Base-by-base conservation (phyloP, 768 basidiomycete genomes). In the Crucibulum laeve region DNA sequence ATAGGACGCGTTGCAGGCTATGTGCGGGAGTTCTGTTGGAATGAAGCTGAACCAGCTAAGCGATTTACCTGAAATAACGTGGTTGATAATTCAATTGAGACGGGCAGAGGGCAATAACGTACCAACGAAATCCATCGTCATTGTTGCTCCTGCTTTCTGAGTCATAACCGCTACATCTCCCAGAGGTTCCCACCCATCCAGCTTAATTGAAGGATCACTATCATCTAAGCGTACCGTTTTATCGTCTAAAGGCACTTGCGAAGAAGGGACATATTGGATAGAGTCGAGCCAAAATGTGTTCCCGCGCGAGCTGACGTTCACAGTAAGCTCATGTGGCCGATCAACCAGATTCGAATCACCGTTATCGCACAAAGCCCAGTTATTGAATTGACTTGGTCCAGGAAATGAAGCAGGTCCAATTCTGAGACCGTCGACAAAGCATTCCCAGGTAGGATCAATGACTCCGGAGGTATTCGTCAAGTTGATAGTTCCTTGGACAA, bases 271-370 rank as follows among this genome's bases (percentile, higher is more conserved):
- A 37, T 54, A 61, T 21, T 53, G 47, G 23, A 63, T 35, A 17
- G 50, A 48, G 39, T 63, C 62, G 15, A 63, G 52, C 60, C 60
- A 61, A 38, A 63, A 63, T 0, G 57, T 58, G n/a, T 53, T 52
- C 11, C 53, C 51, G 5, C 33, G 13, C 5, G 40, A 43, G n/a
- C 44, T 54, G 6, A 52, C 54, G 8, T 54, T 53, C 8, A 62
- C 47, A 4, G 51, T 53, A 19, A 64, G 23, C n/a, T 40, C 45
- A 30, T 64, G 61, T 4, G 33, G 32, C 8, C 57, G 56, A 30
- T 59, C 55, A 8, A 40, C 15, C 2, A 61, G 33, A n/a, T n/a
- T n/a, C 28, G 28, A n/a, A 0, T 25, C 38, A 6, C 25, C 25
- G 2, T 44, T 34, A 4, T 47, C 28, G 46, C 62, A 64, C 11